phyloP scores from a whole-genome alignment of 176 grass and related monocot genomes.

The Ensete ventricosum region DNA sequence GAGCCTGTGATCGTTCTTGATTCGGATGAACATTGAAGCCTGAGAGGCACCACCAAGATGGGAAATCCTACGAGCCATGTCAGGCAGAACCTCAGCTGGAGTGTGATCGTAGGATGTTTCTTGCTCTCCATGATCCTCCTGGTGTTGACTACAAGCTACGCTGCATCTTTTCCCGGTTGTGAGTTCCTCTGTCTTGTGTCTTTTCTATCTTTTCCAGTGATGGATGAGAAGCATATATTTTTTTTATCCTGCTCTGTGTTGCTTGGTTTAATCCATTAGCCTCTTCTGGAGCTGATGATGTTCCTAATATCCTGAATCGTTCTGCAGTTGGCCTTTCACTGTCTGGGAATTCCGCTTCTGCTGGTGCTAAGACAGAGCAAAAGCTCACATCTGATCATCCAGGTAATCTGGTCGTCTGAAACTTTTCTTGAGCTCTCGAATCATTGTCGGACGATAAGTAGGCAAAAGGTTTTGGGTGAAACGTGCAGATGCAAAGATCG shows the following conservation, averaged over 20 bases:
- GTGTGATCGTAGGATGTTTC: not conserved
- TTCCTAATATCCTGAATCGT: not conserved
- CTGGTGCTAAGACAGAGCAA: not conserved
- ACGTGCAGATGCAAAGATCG: not conserved
- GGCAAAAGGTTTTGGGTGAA: not conserved
- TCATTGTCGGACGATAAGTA: not conserved
- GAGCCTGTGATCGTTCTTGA: not conserved
- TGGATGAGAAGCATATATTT: too few species aligned
- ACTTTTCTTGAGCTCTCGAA: not conserved
- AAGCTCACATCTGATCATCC: not conserved
- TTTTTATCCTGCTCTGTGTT: too few species aligned
- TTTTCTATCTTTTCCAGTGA: too few species aligned
- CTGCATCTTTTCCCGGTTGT: slow-evolving; percentile 4
- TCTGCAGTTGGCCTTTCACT: not conserved
- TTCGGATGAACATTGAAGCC: not conserved
- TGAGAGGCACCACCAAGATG: not conserved
- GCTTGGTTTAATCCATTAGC: too few species aligned
- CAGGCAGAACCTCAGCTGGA: not conserved
- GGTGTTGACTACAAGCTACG: not conserved
- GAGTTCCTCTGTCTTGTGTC: not conserved
- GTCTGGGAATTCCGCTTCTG: not conserved
- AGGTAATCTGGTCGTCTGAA: not conserved
- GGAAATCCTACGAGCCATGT: not conserved
- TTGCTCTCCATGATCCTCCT: slow-evolving; percentile 7
- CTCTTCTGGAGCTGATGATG: not conserved